These are phyloP conservation scores for Scheffersomyces titani DNA, from an alignment of 1,139 yeast species.

Conservation along the genomic window DNA sequence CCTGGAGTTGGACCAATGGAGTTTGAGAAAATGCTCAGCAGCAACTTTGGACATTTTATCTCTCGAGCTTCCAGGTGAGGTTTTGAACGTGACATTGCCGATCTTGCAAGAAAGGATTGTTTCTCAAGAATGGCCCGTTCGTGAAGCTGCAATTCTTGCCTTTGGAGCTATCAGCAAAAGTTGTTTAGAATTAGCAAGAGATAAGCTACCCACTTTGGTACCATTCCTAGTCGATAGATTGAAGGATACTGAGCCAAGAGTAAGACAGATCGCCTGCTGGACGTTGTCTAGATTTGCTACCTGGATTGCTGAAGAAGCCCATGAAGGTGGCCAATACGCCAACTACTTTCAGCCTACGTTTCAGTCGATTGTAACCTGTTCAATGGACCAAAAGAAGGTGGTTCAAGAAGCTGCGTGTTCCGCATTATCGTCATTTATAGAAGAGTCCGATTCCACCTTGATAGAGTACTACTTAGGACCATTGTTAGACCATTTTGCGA, in stretches of 20 bases:
- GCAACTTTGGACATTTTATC: slow-evolving; percentile 87
- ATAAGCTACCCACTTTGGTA: slow-evolving; percentile 75
- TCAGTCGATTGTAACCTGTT: slow-evolving; percentile 71
- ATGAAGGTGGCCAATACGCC: slow-evolving; percentile 61
- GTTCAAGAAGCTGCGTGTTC: slow-evolving; percentile 95
- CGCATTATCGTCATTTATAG: slow-evolving; percentile 81
- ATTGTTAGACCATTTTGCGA: slow-evolving; percentile 66
- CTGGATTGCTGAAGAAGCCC: slow-evolving; percentile 77
- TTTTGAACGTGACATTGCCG: slow-evolving; percentile 71
- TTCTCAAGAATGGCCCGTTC: slow-evolving; percentile 76
- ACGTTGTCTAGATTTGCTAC: slow-evolving; percentile 80
- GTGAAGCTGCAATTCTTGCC: slow-evolving; percentile 93
- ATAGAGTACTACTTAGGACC: slow-evolving; percentile 52
- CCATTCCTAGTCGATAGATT: slow-evolving; percentile 84
- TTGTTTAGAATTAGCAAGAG: slow-evolving; percentile 69
- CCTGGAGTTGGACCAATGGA: slow-evolving; percentile 76
- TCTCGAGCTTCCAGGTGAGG: slow-evolving; percentile 64
- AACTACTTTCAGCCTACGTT: slow-evolving; percentile 76
- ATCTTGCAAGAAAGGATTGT: slow-evolving; percentile 69
- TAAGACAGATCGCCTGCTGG: slow-evolving; percentile 95
- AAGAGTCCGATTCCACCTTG: slow-evolving; percentile 67
- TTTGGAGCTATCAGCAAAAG: slow-evolving; percentile 95
- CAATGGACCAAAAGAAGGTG: slow-evolving; percentile 80
- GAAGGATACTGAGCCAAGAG: slow-evolving; percentile 76
- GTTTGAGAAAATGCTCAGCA: slow-evolving; percentile 88